A percentile compares a stretch with the other conserved stretches of the same genome.
Conservation (phyloP, 495 filamentous ascomycete species). For the Clohesyomyces aquaticus region DNA sequence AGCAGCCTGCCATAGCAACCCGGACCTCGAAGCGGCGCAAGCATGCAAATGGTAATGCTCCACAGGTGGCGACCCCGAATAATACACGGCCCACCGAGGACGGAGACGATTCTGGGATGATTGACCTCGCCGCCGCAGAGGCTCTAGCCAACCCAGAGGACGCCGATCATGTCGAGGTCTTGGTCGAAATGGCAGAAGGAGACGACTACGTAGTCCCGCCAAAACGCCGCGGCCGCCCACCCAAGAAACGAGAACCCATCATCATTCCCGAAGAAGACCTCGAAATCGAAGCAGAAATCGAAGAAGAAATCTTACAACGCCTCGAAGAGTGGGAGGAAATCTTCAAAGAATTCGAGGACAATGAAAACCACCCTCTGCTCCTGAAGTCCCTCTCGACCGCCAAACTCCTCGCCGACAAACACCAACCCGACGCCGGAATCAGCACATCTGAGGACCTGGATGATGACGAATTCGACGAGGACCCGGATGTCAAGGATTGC, state of each 20-base stretch:
- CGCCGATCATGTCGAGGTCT: slow-evolving; percentile 26
- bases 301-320: slow-evolving; percentile 41
- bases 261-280: slow-evolving; percentile 44
- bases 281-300: slow-evolving; percentile 43
- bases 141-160: slow-evolving; percentile 34
- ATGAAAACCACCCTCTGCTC: slow-evolving; percentile 13
- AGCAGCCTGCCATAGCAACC: background rate
- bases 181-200: slow-evolving; percentile 10
- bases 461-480: slow-evolving; percentile 65
- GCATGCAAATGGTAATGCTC: slow-evolving; percentile 5
- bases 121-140: slow-evolving; percentile 51
- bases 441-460: background rate
- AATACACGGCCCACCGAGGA: slow-evolving; percentile 46
- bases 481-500: slow-evolving; percentile 81
- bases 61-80: background rate
- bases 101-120: slow-evolving; percentile 60
- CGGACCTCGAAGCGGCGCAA: slow-evolving; percentile 20
- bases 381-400: background rate
- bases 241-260: slow-evolving; percentile 32
- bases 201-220: background rate
- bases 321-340: slow-evolving; percentile 22
- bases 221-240: slow-evolving; percentile 23
- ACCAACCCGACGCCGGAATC: slow-evolving; percentile 19
- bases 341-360: slow-evolving; percentile 19
- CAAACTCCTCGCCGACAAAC: slow-evolving; percentile 11